Base-by-base conservation (phyloP, 495 filamentous ascomycete species). In the Penicillium nucicola region DNA sequence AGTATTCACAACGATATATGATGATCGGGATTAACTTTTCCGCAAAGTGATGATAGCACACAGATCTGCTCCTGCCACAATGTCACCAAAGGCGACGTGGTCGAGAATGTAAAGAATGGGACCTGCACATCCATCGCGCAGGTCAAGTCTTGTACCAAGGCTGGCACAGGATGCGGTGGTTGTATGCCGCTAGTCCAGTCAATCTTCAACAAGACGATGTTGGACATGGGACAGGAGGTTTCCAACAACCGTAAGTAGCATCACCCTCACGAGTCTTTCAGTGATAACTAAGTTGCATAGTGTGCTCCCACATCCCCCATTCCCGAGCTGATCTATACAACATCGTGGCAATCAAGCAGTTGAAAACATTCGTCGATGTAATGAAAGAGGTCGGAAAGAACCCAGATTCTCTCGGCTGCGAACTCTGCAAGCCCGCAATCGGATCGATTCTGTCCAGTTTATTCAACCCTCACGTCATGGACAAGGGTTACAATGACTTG, bases 61-160 rank as follows among this genome's bases (percentile, higher is more conserved):
- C 92, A 96, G 64, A 86, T 97, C 38, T 97, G 92, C 70, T 91
- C 90, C 2, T 97, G 92, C 65, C 92, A 97, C 72, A 97, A 97
- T 67, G 92, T 97, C 25, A 86, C 84, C 13, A 97, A 97, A 65
- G 88, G 85, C 31, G 90, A 93, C 59, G 77, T 96, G 9, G 80
- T 84, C 18, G 79, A 78, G 8, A 77, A 72, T 11, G 82, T 95
- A 65, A 95, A 91, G 60, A 83, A 86, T 44, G 92, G 89, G 28
- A 84, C 80, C 28, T 96, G 91, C 75, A 95, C 88, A 67, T 86
- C 84, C 5, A 81, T 96, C 28, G 88, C 84, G 23, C 87, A 96
- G 45, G 82, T 96, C 60, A 96, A 97, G 69, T 84, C 88, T 3
- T 96, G 90, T 71, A 97, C 92, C 30, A 96, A 96, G 60, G 92